Conservation (phyloP, 2,329 filamentous ascomycete genomes). For the Teratosphaeriaceae sp. region DNA sequence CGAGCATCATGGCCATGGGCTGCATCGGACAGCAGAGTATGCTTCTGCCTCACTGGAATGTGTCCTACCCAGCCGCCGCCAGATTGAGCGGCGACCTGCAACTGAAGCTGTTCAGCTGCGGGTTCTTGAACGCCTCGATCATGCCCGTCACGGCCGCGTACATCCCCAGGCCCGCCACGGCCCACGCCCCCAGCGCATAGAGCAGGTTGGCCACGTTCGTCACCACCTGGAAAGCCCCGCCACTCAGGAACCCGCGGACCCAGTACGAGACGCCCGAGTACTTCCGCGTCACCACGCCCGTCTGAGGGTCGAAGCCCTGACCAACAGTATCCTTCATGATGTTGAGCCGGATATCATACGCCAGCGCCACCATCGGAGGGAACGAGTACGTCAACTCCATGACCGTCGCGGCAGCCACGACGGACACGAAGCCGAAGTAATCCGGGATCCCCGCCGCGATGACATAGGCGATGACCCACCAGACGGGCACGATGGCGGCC, state of each 20-base stretch:
- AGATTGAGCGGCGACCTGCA: constrained; percentile 13
- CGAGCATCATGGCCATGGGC: too few species aligned
- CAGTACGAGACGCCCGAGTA: constrained; percentile 36
- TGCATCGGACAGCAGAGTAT: too few species aligned
- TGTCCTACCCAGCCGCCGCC: background rate
- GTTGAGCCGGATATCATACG: constrained; percentile 33
- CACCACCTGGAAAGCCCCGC: constrained; percentile 12
- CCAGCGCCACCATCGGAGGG: constrained; percentile 45
- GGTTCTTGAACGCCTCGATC: constrained; percentile 26
- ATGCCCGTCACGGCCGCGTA: constrained; percentile 34
- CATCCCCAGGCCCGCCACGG: constrained; percentile 33
- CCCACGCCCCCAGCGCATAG: constrained; percentile 33
- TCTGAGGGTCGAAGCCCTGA: constrained; percentile 39
- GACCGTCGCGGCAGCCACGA: constrained; percentile 50
- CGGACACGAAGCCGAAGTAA: constrained; percentile 28
- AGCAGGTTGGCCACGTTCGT: constrained; percentile 31
- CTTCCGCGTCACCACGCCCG: constrained; percentile 27
- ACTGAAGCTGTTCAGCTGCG: constrained; percentile 11
- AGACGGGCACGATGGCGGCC: constrained; percentile 46
- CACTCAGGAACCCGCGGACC: constrained; percentile 33
- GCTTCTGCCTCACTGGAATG: background rate
- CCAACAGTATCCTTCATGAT: constrained; percentile 34
- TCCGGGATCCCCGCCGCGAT: constrained; percentile 50
- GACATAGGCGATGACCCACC: constrained; percentile 52
- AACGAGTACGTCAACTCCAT: constrained; percentile 55